Evolutionary conservation across 2,329 filamentous ascomycete species (phyloP).

Genomic region (Aspergillus versicolor): DNA sequence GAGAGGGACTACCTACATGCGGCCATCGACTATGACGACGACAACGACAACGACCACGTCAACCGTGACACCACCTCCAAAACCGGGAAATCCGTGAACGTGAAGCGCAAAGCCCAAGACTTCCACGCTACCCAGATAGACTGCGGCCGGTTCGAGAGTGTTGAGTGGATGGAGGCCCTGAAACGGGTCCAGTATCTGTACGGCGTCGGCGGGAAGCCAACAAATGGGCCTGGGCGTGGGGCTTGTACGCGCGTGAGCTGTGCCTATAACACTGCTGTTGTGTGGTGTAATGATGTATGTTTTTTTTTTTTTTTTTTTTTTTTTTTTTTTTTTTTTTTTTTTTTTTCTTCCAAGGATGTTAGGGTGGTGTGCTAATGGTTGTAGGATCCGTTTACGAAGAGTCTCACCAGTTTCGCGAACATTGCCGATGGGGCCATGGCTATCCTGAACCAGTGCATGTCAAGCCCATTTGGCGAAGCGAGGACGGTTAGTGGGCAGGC

Average conservation of each 20-base stretch:
- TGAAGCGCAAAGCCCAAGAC: background rate
- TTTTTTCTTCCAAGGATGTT: no score
- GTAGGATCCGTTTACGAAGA: background rate
- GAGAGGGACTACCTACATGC: background rate
- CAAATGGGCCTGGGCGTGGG: background rate
- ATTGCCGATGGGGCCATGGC: background rate
- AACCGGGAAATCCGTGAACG: no score
- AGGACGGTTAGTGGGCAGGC: background rate
- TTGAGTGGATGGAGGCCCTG: no score
- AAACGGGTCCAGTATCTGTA: background rate
- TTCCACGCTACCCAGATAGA: background rate
- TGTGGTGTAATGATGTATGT: constrained; percentile 7
- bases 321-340: no score
- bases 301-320: no score
- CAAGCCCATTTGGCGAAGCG: accelerated
- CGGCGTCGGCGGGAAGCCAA: background rate
- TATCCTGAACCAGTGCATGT: background rate
- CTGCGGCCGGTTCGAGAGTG: background rate
- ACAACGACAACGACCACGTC: background rate
- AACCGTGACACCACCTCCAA: background rate
- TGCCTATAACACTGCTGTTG: background rate
- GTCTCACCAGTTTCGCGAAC: background rate
- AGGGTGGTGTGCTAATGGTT: background rate
- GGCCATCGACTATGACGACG: background rate
- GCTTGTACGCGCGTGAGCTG: background rate